Evolutionary conservation across 345 rosid species (phyloP), one percentile per base, ranked within the genome.

Genomic region (Rhodamnia argentea): DNA sequence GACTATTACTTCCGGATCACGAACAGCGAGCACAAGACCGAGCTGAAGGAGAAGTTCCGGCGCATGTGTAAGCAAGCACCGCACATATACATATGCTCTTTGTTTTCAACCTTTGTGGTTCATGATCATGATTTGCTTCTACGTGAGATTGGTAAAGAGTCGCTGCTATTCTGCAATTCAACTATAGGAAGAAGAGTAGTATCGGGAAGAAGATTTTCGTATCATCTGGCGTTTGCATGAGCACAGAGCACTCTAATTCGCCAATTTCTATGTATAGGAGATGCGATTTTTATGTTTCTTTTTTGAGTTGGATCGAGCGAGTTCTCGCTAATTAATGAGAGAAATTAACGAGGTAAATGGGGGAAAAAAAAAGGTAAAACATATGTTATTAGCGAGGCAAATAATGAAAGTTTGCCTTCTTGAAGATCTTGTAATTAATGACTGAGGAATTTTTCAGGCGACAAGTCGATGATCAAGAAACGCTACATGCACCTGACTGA

Each of bases 1-100:
- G 95, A 93, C 51, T 92, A 88, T 40, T 90, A 91, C 75, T 92
- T 93, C 54, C 93, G 94, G 5, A 86, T 91, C 87, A 93, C 94
- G 9, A 92, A 92, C 7, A 93, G 91, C 51, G 92, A 92, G 53
- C 93, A 93, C 83, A 88, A 74, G 86, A 84, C 89, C 0, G 93
- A 93, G 26, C 92, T 93, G n/a, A 93, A 93, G 86, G 90, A 92
- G 50, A 93, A 93, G 82, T 93, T 93, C 91, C 55, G 87, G 85
- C 91, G 94, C 88, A 92, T 93, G 90, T 93, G 95, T 93, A 37
- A 37, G 40, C 40, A 90, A 89, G 95, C 84, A 51, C 15, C 64
- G 13, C 47, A 64, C 40, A 4, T 22, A 64, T 42, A 29, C 15
- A 32, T 29, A 3, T 1, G 7, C 24, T 32, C 62, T 16, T 24